phyloP scores from a whole-genome alignment of 108 stramenopile species.

The Cyclotella kingstonii region DNA sequence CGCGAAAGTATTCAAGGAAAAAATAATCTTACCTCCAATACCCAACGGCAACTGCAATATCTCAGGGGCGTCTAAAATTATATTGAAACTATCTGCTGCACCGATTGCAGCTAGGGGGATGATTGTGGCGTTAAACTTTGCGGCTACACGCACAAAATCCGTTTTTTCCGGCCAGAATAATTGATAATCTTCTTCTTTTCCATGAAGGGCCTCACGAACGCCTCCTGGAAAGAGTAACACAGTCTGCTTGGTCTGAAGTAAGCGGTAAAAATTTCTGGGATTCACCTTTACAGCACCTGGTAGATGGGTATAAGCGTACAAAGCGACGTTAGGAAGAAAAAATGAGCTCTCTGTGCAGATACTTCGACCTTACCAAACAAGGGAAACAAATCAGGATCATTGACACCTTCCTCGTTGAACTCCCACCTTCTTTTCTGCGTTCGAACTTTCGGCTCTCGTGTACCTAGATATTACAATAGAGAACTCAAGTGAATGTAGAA shows the following conservation, averaged over 20 bases:
- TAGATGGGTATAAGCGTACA: too few relatives aligned
- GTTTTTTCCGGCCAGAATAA: conserved; percentile 91
- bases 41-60: conserved; percentile 68
- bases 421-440: conserved; percentile 30
- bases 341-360: neutral
- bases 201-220: conserved; percentile 82
- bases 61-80: conserved; percentile 66
- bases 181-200: conserved; percentile 79
- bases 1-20: too few relatives aligned
- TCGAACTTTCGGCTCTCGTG: conserved; percentile 22
- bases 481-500: neutral
- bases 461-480: neutral
- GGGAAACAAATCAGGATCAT: conserved; percentile 54
- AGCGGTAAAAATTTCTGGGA: conserved; percentile 85
- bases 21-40: conserved; percentile 41
- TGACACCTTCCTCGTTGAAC: conserved; percentile 48
- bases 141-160: conserved; percentile 93
- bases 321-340: neutral
- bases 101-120: conserved; percentile 90
- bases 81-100: conserved; percentile 74
- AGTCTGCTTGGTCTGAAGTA: conserved; percentile 81
- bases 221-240: conserved; percentile 93
- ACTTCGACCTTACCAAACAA: conserved; percentile 56
- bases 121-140: conserved; percentile 89
- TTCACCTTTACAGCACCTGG: conserved; percentile 86